Evolutionary conservation across 495 filamentous ascomycete genomes (phyloP), one percentile per base, ranked within the genome.

Genomic region (Penicillium malachiteum): DNA sequence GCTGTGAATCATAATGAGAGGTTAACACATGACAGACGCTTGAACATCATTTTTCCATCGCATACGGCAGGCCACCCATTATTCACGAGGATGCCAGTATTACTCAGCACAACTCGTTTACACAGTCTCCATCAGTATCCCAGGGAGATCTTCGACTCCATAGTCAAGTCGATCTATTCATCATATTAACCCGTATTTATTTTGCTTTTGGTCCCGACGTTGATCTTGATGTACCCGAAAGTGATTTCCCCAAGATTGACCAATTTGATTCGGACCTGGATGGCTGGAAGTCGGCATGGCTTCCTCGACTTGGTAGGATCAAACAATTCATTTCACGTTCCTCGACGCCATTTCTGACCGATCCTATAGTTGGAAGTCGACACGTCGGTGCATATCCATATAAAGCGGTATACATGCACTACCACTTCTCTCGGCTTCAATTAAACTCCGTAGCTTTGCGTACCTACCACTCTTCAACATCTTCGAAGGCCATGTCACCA

Each of bases 131-230:
- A 8, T 68, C 70, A 8, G 67, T 67, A n/a, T 70, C 72, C 11
- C 78, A 81, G 52, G 73, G 71, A 3, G 82, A 86, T 56, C 66
- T 78, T 45, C 72, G 83, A 48, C 59, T 86, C 11, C 73, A 80
- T 18, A 79, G 78, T 35, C 83, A 86, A 58, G 81, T 86, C 18
- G 78, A 82, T 40, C 50, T 86, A 34, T 84, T 86, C 62, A 78
- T 79, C 18, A 78, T 84, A 48, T 71, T 86, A 32, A 83, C 79
- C 18, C 72, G 76, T 33, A 79, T 82, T 45, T 83, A 83, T 55
- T 73, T 84, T 55, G 69, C 73, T 35, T 84, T 84, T 55, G 82
- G 82, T n/a, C 76, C 80, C 3, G 82, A 85, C 64, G 70, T 78
- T 5, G 81, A 83, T 18, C 59, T 81, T 26, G 76, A 77, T 46